Evolutionary conservation across 495 filamentous ascomycete genomes (phyloP).

Genomic region (Annulohypoxylon maeteangense): DNA sequence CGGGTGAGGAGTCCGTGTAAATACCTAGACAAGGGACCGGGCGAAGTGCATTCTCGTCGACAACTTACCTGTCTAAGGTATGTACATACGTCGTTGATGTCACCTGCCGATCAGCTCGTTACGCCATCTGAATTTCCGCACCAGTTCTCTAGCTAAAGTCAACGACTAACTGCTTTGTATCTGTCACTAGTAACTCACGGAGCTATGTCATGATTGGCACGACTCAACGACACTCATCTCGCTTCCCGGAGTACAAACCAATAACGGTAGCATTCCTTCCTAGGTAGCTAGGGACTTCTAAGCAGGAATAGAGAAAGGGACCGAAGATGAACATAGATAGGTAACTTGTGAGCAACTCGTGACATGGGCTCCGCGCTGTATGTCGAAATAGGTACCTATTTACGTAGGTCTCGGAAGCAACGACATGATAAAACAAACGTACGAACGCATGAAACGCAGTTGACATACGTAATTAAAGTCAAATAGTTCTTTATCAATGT

Average conservation of each 20-base stretch:
- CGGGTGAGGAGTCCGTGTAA: constrained; percentile 39
- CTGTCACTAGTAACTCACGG: constrained; percentile 1
- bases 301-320: not conserved
- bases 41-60: constrained; percentile 28
- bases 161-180: constrained; percentile 23
- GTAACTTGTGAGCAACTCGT: not conserved
- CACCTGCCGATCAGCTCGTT: constrained; percentile 30
- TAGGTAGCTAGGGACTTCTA: not conserved
- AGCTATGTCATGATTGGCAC: constrained; percentile 4
- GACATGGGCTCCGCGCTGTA: constrained; percentile 14
- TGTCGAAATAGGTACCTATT: not conserved
- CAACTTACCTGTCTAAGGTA: constrained; percentile 6
- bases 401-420: not conserved
- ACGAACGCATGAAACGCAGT: not conserved
- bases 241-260: constrained; percentile 7
- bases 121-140: constrained; percentile 17
- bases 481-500: not conserved
- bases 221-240: constrained; percentile 13
- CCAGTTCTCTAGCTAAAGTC: constrained; percentile 18
- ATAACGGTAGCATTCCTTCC: constrained; percentile 13
- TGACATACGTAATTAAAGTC: not conserved
- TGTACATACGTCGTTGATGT: constrained; percentile 32
- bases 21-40: constrained; percentile 22
- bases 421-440: not conserved
- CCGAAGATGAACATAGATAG: not conserved